These are phyloP conservation scores for Cerioporus squamosus DNA, from an alignment of 1,284 basidiomycete genomes.

Conservation along the genomic window DNA sequence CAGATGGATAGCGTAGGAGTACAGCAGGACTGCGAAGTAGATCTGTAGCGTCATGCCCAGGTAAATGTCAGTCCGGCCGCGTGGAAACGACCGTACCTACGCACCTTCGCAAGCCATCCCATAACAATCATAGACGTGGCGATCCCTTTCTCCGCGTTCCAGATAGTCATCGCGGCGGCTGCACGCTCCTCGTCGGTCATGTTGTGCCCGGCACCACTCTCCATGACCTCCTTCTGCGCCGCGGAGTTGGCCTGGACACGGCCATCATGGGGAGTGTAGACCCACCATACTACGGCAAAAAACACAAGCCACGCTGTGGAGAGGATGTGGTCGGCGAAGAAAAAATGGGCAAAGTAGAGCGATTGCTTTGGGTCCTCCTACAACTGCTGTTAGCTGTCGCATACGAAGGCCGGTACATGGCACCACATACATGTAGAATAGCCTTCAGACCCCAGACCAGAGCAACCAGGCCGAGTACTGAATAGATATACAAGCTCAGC, in stretches of 20 bases:
- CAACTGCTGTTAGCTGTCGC: slow-evolving; percentile 4
- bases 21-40: slow-evolving; percentile 90
- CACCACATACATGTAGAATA: slow-evolving; percentile 73
- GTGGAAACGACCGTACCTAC: slow-evolving; percentile 26
- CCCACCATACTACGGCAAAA: slow-evolving; percentile 92
- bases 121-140: slow-evolving; percentile 79
- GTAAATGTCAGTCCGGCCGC: background rate
- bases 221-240: slow-evolving; percentile 85
- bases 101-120: slow-evolving; percentile 91
- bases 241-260: slow-evolving; percentile 77
- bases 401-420: slow-evolving; percentile 1
- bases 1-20: slow-evolving; percentile 94
- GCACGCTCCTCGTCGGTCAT: slow-evolving; percentile 69
- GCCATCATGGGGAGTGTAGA: slow-evolving; percentile 91
- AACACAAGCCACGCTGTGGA: slow-evolving; percentile 92
- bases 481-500: slow-evolving; percentile 93
- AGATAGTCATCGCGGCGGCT: slow-evolving; percentile 78
- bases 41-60: slow-evolving; percentile 53
- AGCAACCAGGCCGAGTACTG: slow-evolving; percentile 79
- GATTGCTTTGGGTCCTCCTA: slow-evolving; percentile 88
- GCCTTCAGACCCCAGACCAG: slow-evolving; percentile 89
- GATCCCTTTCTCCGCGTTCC: slow-evolving; percentile 88
- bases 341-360: slow-evolving; percentile 91
- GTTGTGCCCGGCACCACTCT: slow-evolving; percentile 50
- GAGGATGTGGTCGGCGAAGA: slow-evolving; percentile 90